A percentile compares a stretch with the other conserved stretches of the same genome.
Conservation (phyloP, 345 rosid genomes). For the Melaleuca quinquenervia region DNA sequence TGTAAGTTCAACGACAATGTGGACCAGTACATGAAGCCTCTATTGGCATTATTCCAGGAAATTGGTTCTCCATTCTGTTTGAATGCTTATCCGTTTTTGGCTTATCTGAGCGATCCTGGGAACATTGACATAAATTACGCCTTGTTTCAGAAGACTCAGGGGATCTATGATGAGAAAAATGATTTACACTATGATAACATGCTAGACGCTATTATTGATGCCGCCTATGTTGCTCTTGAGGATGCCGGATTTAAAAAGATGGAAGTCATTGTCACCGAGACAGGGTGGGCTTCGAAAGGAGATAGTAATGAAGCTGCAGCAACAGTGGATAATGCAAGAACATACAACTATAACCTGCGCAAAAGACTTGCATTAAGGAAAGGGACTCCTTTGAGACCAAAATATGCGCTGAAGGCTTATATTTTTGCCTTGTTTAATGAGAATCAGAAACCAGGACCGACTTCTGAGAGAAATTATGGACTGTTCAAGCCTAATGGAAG, state of each 20-base stretch:
- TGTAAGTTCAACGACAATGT: constrained; percentile 59
- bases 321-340: constrained; percentile 67
- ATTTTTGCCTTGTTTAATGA: constrained; percentile 90
- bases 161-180: constrained; percentile 59
- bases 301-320: constrained; percentile 86
- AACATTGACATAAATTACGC: constrained; percentile 91
- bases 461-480: constrained; percentile 90
- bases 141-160: constrained; percentile 64
- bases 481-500: constrained; percentile 91
- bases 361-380: constrained; percentile 92
- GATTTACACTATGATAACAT: constrained; percentile 80
- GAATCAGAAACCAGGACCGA: constrained; percentile 61
- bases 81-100: constrained; percentile 91
- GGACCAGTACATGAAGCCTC: constrained; percentile 76
- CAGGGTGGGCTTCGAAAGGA: constrained; percentile 95
- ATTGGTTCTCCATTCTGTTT: constrained; percentile 93
- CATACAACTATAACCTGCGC: constrained; percentile 78
- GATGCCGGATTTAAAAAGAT: constrained; percentile 73
- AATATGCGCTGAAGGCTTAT: constrained; percentile 62
- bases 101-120: constrained; percentile 56
- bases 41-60: constrained; percentile 64
- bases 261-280: constrained; percentile 90
- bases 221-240: constrained; percentile 78
- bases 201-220: constrained; percentile 99
- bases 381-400: constrained; percentile 90